These are phyloP conservation scores for Tephrocybe sp. DNA, from an alignment of 768 basidiomycete species.

Conservation along the genomic window DNA sequence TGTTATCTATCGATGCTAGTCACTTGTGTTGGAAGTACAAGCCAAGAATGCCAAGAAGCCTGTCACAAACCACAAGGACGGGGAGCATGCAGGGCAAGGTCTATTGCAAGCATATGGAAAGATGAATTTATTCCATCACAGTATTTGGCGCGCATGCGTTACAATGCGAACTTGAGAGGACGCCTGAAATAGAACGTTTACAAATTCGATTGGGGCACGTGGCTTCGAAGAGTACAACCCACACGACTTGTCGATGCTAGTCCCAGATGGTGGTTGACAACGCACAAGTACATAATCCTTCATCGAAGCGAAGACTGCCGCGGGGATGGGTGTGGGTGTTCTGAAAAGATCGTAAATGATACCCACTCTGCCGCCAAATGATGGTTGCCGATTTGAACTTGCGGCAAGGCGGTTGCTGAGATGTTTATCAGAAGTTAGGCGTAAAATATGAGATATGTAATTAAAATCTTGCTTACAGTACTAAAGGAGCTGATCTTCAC, in stretches of 20 bases:
- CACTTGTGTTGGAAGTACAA: neutral
- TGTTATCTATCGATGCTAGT: neutral
- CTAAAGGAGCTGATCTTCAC: neutral
- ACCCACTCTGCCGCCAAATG: no score
- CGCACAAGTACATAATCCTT: no score
- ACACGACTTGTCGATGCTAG: no score
- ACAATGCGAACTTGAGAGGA: neutral
- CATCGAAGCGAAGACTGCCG: no score
- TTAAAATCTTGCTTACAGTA: conserved; percentile 4
- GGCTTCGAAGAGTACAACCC: neutral
- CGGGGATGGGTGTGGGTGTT: no score
- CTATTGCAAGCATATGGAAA: conserved; percentile 7
- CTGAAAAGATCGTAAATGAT: no score
- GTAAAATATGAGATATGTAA: neutral
- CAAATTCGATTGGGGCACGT: neutral
- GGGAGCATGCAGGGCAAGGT: neutral
- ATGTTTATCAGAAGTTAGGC: no score
- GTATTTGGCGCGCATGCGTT: neutral
- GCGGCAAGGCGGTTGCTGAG: no score
- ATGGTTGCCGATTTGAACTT: no score
- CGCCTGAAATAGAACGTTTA: conserved; percentile 1
- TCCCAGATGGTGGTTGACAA: no score
- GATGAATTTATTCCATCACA: neutral
- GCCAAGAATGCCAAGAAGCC: neutral
- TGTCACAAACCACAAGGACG: conserved; percentile 6